These are phyloP conservation scores for Leccinellum luteum DNA, from an alignment of 768 basidiomycete species.

Conservation along the genomic window DNA sequence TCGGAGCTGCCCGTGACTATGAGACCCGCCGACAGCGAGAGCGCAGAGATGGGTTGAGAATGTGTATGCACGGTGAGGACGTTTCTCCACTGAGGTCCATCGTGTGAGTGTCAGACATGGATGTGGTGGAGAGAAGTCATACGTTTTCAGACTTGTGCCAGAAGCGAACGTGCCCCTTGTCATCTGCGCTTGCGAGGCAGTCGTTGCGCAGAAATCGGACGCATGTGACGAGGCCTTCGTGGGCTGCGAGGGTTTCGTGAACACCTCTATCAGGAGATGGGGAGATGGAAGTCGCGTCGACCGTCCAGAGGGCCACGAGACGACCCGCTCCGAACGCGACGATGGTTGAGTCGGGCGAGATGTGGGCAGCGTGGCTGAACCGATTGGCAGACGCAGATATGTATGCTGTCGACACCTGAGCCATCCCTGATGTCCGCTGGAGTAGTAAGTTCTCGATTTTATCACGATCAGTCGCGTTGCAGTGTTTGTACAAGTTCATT, in stretches of 20 bases:
- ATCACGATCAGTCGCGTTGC: slow-evolving; percentile 6
- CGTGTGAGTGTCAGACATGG: slow-evolving; percentile 8
- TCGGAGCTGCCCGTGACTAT: slow-evolving; percentile 85
- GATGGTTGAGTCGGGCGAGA: slow-evolving; percentile 31
- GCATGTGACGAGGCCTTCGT: slow-evolving; percentile 71
- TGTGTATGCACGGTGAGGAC: slow-evolving; percentile 56
- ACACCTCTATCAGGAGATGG: slow-evolving; percentile 49
- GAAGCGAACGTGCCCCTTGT: slow-evolving; percentile 60
- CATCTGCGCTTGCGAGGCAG: slow-evolving; percentile 69
- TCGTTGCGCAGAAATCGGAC: slow-evolving; percentile 61
- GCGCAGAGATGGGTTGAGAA: slow-evolving; percentile 61
- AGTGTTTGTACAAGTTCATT: slow-evolving; percentile 2
- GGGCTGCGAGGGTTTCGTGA: slow-evolving; percentile 69
- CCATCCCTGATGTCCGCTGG: slow-evolving; percentile 5
- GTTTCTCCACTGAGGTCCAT: slow-evolving; percentile 53
- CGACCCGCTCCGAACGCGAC: slow-evolving; percentile 59
- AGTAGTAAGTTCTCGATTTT: slow-evolving; percentile 11
- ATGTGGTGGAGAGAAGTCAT: background rate
- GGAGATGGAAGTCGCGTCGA: slow-evolving; percentile 34
- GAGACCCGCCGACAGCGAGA: slow-evolving; percentile 48
- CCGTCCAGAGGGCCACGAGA: slow-evolving; percentile 59
- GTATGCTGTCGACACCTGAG: slow-evolving; percentile 33
- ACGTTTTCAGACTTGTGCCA: slow-evolving; percentile 50
- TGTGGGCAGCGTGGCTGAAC: slow-evolving; percentile 38
- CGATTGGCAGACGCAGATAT: slow-evolving; percentile 50